Evolutionary conservation across 306 rosid species (phyloP).

Genomic region (Vigna unguiculata): DNA sequence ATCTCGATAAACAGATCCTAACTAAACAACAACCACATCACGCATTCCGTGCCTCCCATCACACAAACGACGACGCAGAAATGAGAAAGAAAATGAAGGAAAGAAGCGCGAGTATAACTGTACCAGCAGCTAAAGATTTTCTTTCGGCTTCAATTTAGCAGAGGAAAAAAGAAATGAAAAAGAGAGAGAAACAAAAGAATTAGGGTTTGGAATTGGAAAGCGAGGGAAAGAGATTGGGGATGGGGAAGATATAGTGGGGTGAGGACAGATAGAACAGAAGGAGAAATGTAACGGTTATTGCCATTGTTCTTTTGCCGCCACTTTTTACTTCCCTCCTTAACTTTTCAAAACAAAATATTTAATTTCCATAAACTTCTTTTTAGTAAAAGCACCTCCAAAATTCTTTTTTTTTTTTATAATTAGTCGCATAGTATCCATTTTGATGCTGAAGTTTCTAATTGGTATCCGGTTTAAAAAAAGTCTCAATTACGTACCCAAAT

Average conservation of each 20-base stretch:
- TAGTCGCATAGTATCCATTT: too few relatives aligned
- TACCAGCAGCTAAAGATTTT: not conserved
- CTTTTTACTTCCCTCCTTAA: not conserved
- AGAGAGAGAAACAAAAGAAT: not conserved
- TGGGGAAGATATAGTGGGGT: not conserved
- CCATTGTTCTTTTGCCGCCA: conserved; percentile 16
- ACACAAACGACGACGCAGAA: not conserved
- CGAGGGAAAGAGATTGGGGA: not conserved
- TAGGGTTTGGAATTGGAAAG: conserved; percentile 34
- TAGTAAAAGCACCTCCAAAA: too few relatives aligned
- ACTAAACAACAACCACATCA: not conserved
- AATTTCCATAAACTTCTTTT: too few relatives aligned
- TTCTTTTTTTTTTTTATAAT: too few relatives aligned
- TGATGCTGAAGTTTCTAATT: too few relatives aligned
- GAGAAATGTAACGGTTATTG: not conserved
- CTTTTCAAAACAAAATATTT: not conserved
- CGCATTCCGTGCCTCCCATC: not conserved
- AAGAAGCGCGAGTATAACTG: not conserved
- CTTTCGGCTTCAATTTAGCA: not conserved
- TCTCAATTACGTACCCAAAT: too few relatives aligned
- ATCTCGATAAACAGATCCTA: too few relatives aligned
- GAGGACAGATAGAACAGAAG: not conserved
- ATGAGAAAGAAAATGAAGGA: not conserved
- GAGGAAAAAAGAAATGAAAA: not conserved
- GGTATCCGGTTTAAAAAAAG: too few relatives aligned